Conservation (phyloP, 768 basidiomycete species). For the Pulveroboletus frians region DNA sequence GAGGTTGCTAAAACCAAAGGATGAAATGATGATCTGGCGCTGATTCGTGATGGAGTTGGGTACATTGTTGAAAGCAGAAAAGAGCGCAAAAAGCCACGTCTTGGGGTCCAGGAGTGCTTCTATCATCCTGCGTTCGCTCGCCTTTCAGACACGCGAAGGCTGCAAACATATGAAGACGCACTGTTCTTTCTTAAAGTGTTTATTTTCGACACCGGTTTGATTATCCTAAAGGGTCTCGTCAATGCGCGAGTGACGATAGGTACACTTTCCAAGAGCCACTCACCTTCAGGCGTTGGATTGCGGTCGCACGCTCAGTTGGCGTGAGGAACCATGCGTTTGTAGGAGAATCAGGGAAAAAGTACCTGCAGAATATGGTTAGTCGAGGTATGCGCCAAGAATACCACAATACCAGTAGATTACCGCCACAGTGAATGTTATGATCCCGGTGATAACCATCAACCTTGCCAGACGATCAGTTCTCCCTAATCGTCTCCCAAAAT, state of each 20-base stretch:
- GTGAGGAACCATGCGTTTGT: slow-evolving; percentile 74
- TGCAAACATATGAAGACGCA: slow-evolving; percentile 31
- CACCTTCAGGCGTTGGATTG: slow-evolving; percentile 62
- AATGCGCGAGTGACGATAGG: background rate
- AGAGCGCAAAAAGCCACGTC: slow-evolving; percentile 73
- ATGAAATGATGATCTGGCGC: slow-evolving; percentile 55
- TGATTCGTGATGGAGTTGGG: slow-evolving; percentile 69
- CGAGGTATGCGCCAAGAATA: background rate
- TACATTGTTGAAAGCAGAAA: slow-evolving; percentile 54
- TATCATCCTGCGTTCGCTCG: slow-evolving; percentile 43
- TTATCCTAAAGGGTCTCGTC: slow-evolving; percentile 42
- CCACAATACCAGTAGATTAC: slow-evolving; percentile 47
- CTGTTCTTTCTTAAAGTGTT: slow-evolving; percentile 77
- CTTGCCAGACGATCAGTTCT: slow-evolving; percentile 19
- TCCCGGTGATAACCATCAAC: slow-evolving; percentile 70
- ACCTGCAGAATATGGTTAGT: slow-evolving; percentile 33
- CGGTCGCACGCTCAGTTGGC: slow-evolving; percentile 53
- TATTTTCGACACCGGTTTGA: slow-evolving; percentile 80
- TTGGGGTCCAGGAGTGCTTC: slow-evolving; percentile 67
- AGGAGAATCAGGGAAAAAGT: slow-evolving; percentile 71
- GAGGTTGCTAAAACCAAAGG: slow-evolving; percentile 58
- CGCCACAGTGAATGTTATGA: slow-evolving; percentile 49
- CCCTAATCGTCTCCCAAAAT: background rate
- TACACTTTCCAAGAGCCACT: background rate
- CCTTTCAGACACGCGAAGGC: background rate